Evolutionary conservation across 2,329 filamentous ascomycete genomes (phyloP).

Genomic region (Trichoderma simmonsii): DNA sequence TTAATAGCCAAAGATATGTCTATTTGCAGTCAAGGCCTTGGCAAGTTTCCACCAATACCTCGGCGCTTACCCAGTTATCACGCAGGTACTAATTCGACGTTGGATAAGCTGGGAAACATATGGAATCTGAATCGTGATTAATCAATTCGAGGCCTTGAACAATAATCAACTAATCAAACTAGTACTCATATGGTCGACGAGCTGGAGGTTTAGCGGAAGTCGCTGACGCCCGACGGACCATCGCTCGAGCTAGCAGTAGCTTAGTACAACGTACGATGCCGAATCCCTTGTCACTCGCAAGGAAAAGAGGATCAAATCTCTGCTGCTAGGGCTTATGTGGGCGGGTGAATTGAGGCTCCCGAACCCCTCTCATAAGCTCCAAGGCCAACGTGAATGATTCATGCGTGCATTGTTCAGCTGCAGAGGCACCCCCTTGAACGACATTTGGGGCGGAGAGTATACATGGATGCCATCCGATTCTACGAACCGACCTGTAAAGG

Average conservation of each 20-base stretch:
- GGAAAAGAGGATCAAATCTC: neutral
- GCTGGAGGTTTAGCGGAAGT: neutral
- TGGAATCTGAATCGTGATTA: neutral
- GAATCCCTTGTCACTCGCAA: neutral
- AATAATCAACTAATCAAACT: neutral
- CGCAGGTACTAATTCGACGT: neutral
- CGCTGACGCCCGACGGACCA: neutral
- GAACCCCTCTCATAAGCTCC: neutral
- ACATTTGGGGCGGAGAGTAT: neutral
- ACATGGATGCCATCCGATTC: neutral
- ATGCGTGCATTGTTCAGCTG: neutral
- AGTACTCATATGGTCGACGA: neutral
- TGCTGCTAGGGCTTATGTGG: neutral
- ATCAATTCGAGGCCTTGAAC: neutral
- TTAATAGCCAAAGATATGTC: neutral
- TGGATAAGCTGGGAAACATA: no score
- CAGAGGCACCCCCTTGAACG: neutral
- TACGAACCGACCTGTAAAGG: neutral
- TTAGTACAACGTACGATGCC: neutral
- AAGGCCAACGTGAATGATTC: neutral
- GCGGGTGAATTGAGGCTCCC: neutral
- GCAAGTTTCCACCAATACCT: neutral
- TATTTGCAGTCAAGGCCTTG: neutral
- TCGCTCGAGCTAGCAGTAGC: neutral
- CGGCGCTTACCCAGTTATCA: neutral